Percentiles rank a stretch among this genome's conserved stretches.
Evolutionary conservation across 192 early-diverging fungal genomes (phyloP).

Genomic region (Backusella tarrabulga): DNA sequence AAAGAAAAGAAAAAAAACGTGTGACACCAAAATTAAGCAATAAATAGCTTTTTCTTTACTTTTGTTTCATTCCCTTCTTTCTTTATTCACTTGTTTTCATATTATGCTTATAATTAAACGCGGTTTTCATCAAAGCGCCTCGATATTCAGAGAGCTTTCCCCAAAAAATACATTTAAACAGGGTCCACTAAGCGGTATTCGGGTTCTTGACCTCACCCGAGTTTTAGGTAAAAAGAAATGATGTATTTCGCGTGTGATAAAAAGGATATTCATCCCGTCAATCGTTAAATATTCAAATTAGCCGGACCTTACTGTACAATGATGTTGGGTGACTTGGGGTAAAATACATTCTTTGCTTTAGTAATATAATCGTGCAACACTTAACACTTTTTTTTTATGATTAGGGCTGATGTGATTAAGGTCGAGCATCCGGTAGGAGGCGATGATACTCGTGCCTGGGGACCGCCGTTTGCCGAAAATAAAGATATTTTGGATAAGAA

Average conservation of each 20-base stretch:
- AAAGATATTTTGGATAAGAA: slow-evolving; percentile 27
- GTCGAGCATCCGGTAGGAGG: slow-evolving; percentile 80
- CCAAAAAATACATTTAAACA: background rate
- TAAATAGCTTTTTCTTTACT: background rate
- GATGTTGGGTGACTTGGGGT: slow-evolving; percentile 68
- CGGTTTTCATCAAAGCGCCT: background rate
- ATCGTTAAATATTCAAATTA: slow-evolving; percentile 4
- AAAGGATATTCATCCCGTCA: background rate
- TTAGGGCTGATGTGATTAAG: slow-evolving; percentile 86
- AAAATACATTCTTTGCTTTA: background rate
- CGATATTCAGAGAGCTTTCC: background rate
- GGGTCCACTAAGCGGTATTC: slow-evolving; percentile 50
- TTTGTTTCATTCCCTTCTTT: background rate
- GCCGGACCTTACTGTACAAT: slow-evolving; percentile 82
- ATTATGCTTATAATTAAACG: background rate
- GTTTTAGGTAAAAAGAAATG: slow-evolving; percentile 47
- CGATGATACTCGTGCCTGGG: slow-evolving; percentile 92
- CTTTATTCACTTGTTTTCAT: background rate
- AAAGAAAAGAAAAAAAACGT: background rate
- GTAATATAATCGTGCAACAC: background rate
- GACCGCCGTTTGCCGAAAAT: slow-evolving; percentile 58
- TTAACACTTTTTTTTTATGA: background rate
- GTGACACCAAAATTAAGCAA: background rate
- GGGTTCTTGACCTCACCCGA: slow-evolving; percentile 72
- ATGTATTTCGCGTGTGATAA: background rate